Base-by-base conservation (phyloP, 306 rosid species). In the Cucurbita ficifolia region DNA sequence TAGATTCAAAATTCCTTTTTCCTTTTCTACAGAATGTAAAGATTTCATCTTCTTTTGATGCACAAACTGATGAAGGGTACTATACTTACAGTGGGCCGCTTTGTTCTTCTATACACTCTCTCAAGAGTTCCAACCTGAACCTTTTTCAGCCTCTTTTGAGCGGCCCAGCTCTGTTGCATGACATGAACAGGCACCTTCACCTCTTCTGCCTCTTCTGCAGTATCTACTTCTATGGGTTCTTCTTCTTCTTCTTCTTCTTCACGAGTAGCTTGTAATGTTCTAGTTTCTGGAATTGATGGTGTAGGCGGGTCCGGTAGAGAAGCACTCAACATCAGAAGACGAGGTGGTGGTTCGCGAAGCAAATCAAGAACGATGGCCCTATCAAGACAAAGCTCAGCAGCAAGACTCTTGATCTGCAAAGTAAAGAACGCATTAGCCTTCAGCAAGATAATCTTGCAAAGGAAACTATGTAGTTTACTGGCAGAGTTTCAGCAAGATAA, bases 321-420 rank as follows among this genome's bases (percentile, higher is more conserved):
- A 78, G 90, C 87, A 79, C 94, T 87, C 88, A 87, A 74, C 92
- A 91, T 82, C 72, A 94, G 61, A 79, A 94, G 95, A 78, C 70
- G 77, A 14, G 92, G 92, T 78, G 97, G 97, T 54, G 99, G 99
- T 9, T 89, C 79, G 40, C 99, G 95, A 42, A 94, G 99, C 86
- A 94, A 79, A 56, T 83, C 82, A 40, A 94, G 92, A 78, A 94
- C 99, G 75, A 87, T 52, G 35, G 83, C 84, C 83, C 99, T 87
- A 73, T 94, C 97, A 42, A 90, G 97, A 85, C 96, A 94, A 72
- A 94, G 89, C 81, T 91, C 96, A 0, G 96, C 95, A 35, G 99
- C 96, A 70, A 91, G 97, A 77, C 48, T 83, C 77, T 89, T 94
- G 53, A 94, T 87, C 99, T 94, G 92, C 81, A 72, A 50, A 55